These are phyloP conservation scores for Iris macrosiphon DNA, from an alignment of 106 monocot genomes.

Conservation along the genomic window DNA sequence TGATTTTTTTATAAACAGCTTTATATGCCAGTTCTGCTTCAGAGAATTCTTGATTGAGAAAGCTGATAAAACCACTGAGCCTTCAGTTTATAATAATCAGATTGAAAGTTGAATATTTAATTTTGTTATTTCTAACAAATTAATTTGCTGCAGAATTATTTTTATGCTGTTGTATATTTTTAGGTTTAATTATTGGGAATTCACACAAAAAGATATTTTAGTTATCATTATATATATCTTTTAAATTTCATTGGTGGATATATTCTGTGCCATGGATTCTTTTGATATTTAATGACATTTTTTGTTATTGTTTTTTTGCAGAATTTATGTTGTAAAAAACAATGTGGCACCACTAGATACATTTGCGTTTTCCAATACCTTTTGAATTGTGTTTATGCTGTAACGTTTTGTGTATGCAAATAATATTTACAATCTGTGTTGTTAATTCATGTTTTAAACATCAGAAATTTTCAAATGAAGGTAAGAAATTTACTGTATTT, in stretches of 20 bases:
- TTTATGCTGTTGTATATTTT: neutral
- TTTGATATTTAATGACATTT: too few relatives aligned
- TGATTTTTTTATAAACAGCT: constrained; percentile 16
- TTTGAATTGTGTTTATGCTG: too few relatives aligned
- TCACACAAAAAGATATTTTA: neutral
- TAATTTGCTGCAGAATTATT: neutral
- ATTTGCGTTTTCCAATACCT: neutral
- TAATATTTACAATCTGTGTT: too few relatives aligned
- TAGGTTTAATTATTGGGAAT: neutral
- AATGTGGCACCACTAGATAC: constrained; percentile 5
- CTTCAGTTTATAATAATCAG: neutral
- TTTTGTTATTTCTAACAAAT: neutral
- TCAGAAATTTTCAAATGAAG: too few relatives aligned
- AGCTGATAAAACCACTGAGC: constrained; percentile 20
- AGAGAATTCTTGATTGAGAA: constrained; percentile 29
- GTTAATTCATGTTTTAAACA: too few relatives aligned
- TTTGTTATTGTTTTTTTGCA: too few relatives aligned
- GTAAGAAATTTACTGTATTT: too few relatives aligned
- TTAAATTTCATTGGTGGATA: constrained; percentile 4
- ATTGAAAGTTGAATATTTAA: too few relatives aligned
- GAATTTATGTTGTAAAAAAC: constrained; percentile 10
- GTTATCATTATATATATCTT: neutral
- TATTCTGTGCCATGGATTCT: constrained; percentile 17
- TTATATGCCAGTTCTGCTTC: constrained; percentile 72
- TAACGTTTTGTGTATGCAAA: too few relatives aligned